Percentiles rank a stretch among this genome's conserved stretches.
phyloP scores from a whole-genome alignment of 768 basidiomycete genomes.

The Boletus rex-veris region DNA sequence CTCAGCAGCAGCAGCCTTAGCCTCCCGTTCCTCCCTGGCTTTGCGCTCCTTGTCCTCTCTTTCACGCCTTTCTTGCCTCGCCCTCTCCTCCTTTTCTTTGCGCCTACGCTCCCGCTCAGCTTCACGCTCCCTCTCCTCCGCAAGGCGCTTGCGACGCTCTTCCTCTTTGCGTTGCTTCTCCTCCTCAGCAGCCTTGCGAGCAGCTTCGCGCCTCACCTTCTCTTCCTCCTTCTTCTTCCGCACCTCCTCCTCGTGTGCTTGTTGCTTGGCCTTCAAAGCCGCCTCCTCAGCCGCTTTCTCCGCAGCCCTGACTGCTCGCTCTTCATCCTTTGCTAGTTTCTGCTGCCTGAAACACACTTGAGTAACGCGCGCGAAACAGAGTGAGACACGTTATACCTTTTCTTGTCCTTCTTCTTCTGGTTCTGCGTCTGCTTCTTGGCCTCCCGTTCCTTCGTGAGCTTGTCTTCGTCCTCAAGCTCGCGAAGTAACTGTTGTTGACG shows the following conservation, averaged over 20 bases:
- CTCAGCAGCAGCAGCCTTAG: slow-evolving; percentile 46
- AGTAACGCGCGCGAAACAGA: slow-evolving; percentile 2
- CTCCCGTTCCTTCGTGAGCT: slow-evolving; percentile 79
- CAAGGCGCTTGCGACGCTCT: slow-evolving; percentile 69
- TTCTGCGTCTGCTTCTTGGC: slow-evolving; percentile 89
- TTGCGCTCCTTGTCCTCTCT: slow-evolving; percentile 65
- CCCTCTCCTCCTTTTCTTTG: slow-evolving; percentile 69
- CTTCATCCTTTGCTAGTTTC: slow-evolving; percentile 91
- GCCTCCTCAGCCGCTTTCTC: slow-evolving; percentile 87
- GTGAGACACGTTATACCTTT: slow-evolving; percentile 56
- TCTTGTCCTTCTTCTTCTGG: slow-evolving; percentile 99
- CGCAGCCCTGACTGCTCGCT: slow-evolving; percentile 76
- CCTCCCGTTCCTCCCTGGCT: slow-evolving; percentile 62
- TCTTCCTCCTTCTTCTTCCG: slow-evolving; percentile 87
- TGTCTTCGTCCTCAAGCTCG: slow-evolving; percentile 95
- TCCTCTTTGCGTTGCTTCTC: slow-evolving; percentile 83
- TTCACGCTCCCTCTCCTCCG: slow-evolving; percentile 79
- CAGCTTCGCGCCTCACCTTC: slow-evolving; percentile 69
- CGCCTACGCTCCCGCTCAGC: slow-evolving; percentile 71
- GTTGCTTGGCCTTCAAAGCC: slow-evolving; percentile 69
- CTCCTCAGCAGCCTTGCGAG: slow-evolving; percentile 75
- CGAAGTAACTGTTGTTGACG: slow-evolving; percentile 89
- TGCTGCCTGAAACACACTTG: slow-evolving; percentile 57
- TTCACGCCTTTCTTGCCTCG: slow-evolving; percentile 46
- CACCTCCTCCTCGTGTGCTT: slow-evolving; percentile 74